phyloP scores from a whole-genome alignment of 176 grass and related monocot genomes.

The Guadua angustifolia region DNA sequence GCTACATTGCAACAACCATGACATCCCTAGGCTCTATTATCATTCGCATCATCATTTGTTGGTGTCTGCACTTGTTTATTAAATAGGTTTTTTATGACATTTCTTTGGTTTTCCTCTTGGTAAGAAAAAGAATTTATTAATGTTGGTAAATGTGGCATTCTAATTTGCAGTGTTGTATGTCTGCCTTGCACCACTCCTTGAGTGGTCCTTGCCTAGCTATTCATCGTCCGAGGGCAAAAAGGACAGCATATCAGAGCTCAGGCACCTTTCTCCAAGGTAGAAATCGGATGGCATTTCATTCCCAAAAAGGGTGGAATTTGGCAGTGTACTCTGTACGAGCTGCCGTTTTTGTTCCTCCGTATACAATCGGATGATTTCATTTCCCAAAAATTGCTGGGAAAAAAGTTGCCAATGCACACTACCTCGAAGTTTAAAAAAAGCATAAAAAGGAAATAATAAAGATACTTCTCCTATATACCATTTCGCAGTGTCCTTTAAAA shows the following conservation, averaged over 20 bases:
- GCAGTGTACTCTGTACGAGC: constrained; percentile 37
- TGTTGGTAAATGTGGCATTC: neutral
- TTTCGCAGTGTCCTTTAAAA: neutral
- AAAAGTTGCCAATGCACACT: neutral
- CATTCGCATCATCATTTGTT: neutral
- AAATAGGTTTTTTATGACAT: neutral
- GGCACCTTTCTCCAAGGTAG: constrained; percentile 20
- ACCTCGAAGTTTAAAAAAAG: neutral
- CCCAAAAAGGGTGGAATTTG: constrained; percentile 39
- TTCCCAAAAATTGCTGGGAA: too few species aligned
- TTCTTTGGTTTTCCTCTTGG: neutral
- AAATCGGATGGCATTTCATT: constrained; percentile 34
- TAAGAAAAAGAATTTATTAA: neutral
- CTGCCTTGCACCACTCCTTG: neutral
- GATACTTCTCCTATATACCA: neutral
- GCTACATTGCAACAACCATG: neutral
- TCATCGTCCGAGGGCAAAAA: neutral
- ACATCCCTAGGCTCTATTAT: neutral
- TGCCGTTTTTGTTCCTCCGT: constrained; percentile 30
- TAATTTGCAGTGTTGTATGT: neutral
- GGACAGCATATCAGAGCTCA: neutral
- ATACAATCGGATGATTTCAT: neutral
- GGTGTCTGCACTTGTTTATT: neutral
- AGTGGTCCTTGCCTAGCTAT: constrained; percentile 38
- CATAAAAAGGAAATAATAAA: neutral